phyloP scores from a whole-genome alignment of 371 early-diverging fungal genomes.

The Zancudomyces culisetae region DNA sequence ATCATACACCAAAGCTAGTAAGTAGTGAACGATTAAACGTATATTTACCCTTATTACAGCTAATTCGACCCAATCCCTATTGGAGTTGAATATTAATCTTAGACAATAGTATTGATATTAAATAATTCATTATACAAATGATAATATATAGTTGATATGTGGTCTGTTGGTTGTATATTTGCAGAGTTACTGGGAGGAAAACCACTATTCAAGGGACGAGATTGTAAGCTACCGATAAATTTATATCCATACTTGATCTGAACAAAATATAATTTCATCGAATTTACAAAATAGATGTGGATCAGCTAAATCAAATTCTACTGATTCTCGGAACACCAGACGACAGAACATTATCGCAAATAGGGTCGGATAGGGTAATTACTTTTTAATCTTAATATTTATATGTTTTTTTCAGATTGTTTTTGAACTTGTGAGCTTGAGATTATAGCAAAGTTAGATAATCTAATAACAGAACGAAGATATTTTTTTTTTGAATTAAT shows the following conservation, averaged over 20 bases:
- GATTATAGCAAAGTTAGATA: not conserved
- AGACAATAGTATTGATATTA: too few relatives aligned
- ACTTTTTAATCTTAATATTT: not conserved
- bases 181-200: slow-evolving; percentile 87
- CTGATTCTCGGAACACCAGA: slow-evolving; percentile 94
- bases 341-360: slow-evolving; percentile 69
- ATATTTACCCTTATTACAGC: too few relatives aligned
- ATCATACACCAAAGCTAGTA: slow-evolving; percentile 78
- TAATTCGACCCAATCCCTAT: too few relatives aligned
- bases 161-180: slow-evolving; percentile 96
- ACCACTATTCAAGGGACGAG: slow-evolving; percentile 75
- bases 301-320: slow-evolving; percentile 97
- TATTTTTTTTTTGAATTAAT: not conserved
- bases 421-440: not conserved
- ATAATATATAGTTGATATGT: slow-evolving; percentile 65
- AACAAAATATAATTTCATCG: not conserved
- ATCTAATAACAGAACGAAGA: not conserved
- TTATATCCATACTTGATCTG: not conserved
- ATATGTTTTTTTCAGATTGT: not conserved
- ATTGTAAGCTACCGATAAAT: slow-evolving; percentile 46
- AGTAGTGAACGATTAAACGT: slow-evolving; percentile 13
- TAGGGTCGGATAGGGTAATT: slow-evolving; percentile 26
- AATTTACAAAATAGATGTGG: slow-evolving; percentile 39
- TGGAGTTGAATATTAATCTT: too few relatives aligned
- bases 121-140: too few relatives aligned